Evolutionary conservation across 805 yeast genomes (phyloP).

Genomic region (Teunomyces stri): DNA sequence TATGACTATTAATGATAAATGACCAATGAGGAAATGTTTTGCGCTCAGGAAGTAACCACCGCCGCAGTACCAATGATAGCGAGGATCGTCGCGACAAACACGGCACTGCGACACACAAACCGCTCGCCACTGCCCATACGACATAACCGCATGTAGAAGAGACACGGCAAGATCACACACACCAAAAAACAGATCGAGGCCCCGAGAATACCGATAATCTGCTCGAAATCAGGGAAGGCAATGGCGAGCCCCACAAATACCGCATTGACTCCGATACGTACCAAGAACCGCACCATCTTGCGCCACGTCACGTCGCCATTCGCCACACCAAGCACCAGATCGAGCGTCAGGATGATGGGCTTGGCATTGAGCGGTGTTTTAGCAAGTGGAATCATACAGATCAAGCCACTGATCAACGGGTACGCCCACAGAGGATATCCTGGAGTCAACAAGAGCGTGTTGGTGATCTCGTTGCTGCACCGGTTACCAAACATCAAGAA

Average conservation of each 20-base stretch:
- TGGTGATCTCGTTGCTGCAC: conserved; percentile 73
- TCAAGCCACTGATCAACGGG: conserved; percentile 26
- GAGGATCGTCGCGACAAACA: conserved; percentile 11
- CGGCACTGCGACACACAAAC: conserved; percentile 8
- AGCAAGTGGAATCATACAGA: conserved; percentile 40
- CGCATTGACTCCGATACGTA: conserved; percentile 24
- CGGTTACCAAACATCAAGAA: conserved; percentile 75
- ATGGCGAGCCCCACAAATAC: conserved; percentile 24
- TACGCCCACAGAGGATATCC: conserved; percentile 66
- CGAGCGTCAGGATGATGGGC: conserved; percentile 40
- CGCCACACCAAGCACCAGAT: conserved; percentile 19
- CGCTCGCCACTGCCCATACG: conserved; percentile 14
- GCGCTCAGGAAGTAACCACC: not conserved
- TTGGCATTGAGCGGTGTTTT: conserved; percentile 39
- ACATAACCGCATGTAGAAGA: conserved; percentile 32
- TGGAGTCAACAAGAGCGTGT: conserved; percentile 60
- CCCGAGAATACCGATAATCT: conserved; percentile 40
- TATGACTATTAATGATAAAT: too few relatives aligned
- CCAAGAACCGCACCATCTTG: conserved; percentile 6
- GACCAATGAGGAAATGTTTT: too few relatives aligned
- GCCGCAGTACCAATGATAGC: conserved; percentile 22
- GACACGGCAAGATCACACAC: conserved; percentile 39
- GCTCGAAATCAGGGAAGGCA: conserved; percentile 37
- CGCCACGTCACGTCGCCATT: not conserved
- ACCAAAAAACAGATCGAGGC: conserved; percentile 41